Conservation (phyloP, 2,329 filamentous ascomycete genomes). For the Penicillium thymicola region DNA sequence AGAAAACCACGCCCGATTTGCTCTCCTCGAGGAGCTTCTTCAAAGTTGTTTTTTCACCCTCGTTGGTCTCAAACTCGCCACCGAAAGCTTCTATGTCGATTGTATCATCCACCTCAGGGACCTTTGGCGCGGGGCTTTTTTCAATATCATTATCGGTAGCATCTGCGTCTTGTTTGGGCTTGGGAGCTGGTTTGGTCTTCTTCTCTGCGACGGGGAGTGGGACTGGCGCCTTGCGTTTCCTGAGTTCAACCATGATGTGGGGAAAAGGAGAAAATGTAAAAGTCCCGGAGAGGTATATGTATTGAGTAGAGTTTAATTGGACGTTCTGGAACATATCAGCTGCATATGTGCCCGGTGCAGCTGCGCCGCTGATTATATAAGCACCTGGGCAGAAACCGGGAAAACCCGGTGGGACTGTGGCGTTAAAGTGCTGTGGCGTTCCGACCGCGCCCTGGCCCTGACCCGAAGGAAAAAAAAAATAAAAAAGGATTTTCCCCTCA, state of each 20-base stretch:
- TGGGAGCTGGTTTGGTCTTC: slow-evolving; percentile 31
- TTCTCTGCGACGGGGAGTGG: slow-evolving; percentile 41
- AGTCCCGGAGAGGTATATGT: neutral
- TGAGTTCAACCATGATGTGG: slow-evolving; percentile 52
- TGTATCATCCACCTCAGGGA: slow-evolving; percentile 47
- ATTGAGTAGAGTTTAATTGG: neutral
- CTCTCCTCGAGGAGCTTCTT: slow-evolving; percentile 78
- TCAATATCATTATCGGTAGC: slow-evolving; percentile 14
- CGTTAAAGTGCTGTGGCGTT: neutral
- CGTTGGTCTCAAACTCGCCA: slow-evolving; percentile 76
- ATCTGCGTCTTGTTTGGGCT: slow-evolving; percentile 28
- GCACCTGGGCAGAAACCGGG: neutral
- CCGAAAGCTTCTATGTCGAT: slow-evolving; percentile 56
- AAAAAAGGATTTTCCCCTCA: slow-evolving; percentile 3
- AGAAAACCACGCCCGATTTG: slow-evolving; percentile 81
- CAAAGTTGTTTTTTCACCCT: slow-evolving; percentile 74
- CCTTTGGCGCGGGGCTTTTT: slow-evolving; percentile 13
- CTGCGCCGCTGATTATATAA: neutral
- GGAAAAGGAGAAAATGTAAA: neutral
- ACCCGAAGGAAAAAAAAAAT: slow-evolving; percentile 3
- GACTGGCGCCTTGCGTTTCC: slow-evolving; percentile 58
- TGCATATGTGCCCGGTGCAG: neutral
- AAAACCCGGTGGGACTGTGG: neutral
- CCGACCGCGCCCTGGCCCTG: slow-evolving; percentile 6
- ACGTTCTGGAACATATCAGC: slow-evolving; percentile 1